Base-by-base conservation (phyloP, 768 basidiomycete genomes). In the Exsudoporus frostii region DNA sequence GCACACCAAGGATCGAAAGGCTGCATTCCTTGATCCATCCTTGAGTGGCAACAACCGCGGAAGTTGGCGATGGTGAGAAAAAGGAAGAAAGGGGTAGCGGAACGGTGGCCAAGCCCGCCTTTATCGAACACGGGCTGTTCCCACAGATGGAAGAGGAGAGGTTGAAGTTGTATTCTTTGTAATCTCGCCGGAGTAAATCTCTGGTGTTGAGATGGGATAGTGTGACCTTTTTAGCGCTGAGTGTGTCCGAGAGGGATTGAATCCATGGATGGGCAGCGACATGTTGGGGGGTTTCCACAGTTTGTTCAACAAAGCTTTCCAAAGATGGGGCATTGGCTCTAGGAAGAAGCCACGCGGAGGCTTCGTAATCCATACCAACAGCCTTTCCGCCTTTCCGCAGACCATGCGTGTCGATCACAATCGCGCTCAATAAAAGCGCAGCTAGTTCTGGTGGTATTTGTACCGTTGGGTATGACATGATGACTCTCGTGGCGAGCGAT, bases 101-200 rank as follows among this genome's bases (percentile, higher is more conserved):
- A 17, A 98, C 88, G 4, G 92, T 89, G 1, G 91, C 81, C 13
- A 99, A 72, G 6, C 96, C 94, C 1, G 84, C 84, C 51, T 78
- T 80, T 37, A 91, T 73, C 8, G 72, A 64, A 27, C 69, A 61
- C 8, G 62, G 53, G 17, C 65, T 67, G 1, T 68, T 54, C 43
- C 53, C 56, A 22, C 50, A 46, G 33, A 69, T 43, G 30, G 56
- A 45, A 11, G 58, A 17, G 1, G 74, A 64, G 3, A 85, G 78
- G 0, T 73, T 69, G 53, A 82, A 69, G 1, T 69, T 65, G 64
- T 93, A 96, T 58, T 96, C 85, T 68, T 99, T 98, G 77, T 94
- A 99, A 71, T 99, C 97, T n/a, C 97, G 76, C 13, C 92, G 79
- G 5, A 99, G 79, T 19, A 98, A 81, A 63, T 98, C 93, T 51